Percentiles rank a stretch among this genome's conserved stretches.
These are phyloP conservation scores for Dactylellina cionopaga DNA, from an alignment of 2,329 filamentous ascomycete species.

Conservation along the genomic window DNA sequence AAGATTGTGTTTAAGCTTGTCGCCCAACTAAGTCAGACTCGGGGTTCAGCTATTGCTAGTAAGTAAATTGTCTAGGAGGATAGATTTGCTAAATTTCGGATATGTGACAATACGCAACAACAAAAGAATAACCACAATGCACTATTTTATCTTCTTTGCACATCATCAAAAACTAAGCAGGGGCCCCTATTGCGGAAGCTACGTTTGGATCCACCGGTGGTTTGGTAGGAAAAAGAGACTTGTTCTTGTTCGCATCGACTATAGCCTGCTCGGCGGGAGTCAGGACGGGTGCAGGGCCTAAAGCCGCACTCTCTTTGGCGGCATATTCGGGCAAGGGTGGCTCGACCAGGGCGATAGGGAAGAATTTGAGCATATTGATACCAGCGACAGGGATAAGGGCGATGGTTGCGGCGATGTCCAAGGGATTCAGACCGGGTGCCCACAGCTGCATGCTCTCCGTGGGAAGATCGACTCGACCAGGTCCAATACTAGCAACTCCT, in stretches of 20 bases:
- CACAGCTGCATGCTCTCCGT: slow-evolving; percentile 9
- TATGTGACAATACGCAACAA: neutral
- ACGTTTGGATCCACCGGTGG: slow-evolving; percentile 16
- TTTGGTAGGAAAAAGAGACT: slow-evolving; percentile 1
- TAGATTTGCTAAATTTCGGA: neutral
- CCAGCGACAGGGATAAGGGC: slow-evolving; percentile 28
- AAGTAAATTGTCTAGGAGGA: too few relatives aligned
- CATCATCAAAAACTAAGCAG: slow-evolving; percentile 2
- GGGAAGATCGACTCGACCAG: slow-evolving; percentile 17
- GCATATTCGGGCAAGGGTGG: slow-evolving; percentile 14
- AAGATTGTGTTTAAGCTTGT: too few relatives aligned
- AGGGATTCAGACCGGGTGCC: slow-evolving; percentile 11
- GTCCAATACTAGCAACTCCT: slow-evolving; percentile 60
- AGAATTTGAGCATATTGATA: slow-evolving; percentile 21
- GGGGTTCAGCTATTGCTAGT: too few relatives aligned
- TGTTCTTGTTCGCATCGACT: slow-evolving; percentile 18
- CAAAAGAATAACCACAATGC: neutral
- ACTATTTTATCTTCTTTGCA: neutral
- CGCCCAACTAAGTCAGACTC: too few relatives aligned
- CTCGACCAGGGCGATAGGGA: slow-evolving; percentile 6
- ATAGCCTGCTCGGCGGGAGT: slow-evolving; percentile 9
- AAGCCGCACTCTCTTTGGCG: slow-evolving; percentile 16
- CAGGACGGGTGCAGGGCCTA: slow-evolving; percentile 9
- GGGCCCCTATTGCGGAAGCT: neutral
- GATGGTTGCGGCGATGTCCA: slow-evolving; percentile 11